Conservation (phyloP, 1,284 basidiomycete genomes). For the Cronartium quercuum region DNA sequence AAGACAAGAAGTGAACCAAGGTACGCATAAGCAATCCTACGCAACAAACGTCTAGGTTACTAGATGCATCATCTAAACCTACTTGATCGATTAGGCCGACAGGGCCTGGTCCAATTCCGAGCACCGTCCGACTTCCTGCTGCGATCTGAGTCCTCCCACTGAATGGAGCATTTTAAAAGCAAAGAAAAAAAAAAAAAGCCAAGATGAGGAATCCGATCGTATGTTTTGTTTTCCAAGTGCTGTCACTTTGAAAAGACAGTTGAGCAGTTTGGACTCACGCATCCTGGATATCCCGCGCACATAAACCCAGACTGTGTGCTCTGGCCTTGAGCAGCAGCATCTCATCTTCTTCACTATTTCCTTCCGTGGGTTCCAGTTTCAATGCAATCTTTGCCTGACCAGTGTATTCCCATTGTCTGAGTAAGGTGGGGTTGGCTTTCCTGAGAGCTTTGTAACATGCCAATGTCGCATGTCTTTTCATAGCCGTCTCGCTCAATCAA, state of each 20-base stretch:
- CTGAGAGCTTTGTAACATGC: conserved; percentile 33
- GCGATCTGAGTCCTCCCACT: conserved; percentile 39
- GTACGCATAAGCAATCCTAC: too few species aligned
- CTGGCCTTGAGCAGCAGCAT: conserved; percentile 27
- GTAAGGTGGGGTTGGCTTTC: conserved; percentile 13
- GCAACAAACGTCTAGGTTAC: too few species aligned
- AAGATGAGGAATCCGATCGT: not conserved
- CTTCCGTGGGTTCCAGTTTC: conserved; percentile 19
- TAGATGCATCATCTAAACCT: not conserved
- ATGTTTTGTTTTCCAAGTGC: not conserved
- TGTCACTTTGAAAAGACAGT: not conserved
- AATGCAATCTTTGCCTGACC: conserved; percentile 37
- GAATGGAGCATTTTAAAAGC: too few species aligned
- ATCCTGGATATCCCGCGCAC: conserved; percentile 35
- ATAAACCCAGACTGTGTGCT: conserved; percentile 35
- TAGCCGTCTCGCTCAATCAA: not conserved
- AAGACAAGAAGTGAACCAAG: too few species aligned
- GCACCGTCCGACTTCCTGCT: conserved; percentile 35
- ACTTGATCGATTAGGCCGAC: conserved; percentile 33
- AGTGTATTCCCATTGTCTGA: conserved; percentile 25
- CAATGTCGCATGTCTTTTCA: conserved; percentile 29
- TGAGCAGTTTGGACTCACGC: conserved; percentile 21
- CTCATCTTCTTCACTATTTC: conserved; percentile 35
- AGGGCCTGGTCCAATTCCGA: conserved; percentile 37
- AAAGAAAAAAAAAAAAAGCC: not conserved